Evolutionary conservation across 257 asterid species (phyloP).

Genomic region (Solanum okadae): DNA sequence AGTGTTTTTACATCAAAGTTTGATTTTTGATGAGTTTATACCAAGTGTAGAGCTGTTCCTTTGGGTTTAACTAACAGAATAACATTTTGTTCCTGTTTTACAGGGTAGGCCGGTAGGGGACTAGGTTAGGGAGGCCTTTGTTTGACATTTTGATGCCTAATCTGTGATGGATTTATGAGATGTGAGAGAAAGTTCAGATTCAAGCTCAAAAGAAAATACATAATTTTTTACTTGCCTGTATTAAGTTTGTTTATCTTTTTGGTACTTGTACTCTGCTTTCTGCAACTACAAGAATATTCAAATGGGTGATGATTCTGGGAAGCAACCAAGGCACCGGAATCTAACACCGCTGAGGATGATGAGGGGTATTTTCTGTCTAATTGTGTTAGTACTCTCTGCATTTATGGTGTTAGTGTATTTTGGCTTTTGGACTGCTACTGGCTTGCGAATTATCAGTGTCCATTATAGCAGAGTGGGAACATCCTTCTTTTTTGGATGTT

Average conservation of each 20-base stretch:
- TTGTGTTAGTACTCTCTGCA: constrained; percentile 56
- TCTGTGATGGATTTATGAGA: not conserved
- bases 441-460: constrained; percentile 45
- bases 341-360: constrained; percentile 42
- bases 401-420: constrained; percentile 51
- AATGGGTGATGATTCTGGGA: constrained; percentile 7
- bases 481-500: constrained; percentile 60
- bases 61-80: not conserved
- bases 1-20: not conserved
- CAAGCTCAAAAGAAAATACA: not conserved
- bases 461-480: constrained; percentile 57
- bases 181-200: not conserved
- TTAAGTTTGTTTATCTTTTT: not conserved
- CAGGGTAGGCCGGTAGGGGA: not conserved
- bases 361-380: constrained; percentile 56
- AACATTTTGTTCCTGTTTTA: not conserved
- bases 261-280: not conserved
- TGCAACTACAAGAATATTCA: constrained; percentile 30
- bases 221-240: not conserved
- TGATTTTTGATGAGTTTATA: not conserved
- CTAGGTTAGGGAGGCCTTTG: not conserved
- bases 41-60: not conserved
- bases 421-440: constrained; percentile 60
- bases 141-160: not conserved
- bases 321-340: constrained; percentile 47